phyloP scores from a whole-genome alignment of 371 early-diverging fungal species.

The Sporodiniella umbellata region DNA sequence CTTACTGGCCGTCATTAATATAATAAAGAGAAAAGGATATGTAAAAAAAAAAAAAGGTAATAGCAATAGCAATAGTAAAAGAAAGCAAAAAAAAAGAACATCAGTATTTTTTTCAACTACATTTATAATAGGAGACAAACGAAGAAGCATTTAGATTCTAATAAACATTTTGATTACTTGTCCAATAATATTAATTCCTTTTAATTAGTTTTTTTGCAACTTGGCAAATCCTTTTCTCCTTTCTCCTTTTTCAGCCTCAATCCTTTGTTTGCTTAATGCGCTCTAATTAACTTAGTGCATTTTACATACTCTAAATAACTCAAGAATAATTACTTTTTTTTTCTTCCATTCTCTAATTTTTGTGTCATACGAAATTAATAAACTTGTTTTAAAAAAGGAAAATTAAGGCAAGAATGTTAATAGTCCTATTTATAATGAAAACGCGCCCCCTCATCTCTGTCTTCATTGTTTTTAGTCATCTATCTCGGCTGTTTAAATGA shows the following conservation, averaged over 20 bases:
- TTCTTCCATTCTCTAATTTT: no score
- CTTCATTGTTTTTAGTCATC: no score
- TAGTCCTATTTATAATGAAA: no score
- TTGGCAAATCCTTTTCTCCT: not conserved
- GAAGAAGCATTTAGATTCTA: not conserved
- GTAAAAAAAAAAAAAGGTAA: conserved; percentile 3
- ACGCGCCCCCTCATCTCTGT: no score
- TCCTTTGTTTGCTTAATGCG: not conserved
- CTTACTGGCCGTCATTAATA: conserved; percentile 9
- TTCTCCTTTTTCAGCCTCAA: not conserved
- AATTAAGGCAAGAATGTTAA: no score
- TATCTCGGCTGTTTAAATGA: no score
- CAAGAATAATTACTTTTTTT: no score
- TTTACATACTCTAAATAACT: not conserved
- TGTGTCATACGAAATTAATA: no score
- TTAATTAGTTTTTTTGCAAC: not conserved
- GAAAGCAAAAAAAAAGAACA: not conserved
- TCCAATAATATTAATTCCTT: not conserved
- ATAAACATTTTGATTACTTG: not conserved
- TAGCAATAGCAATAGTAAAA: not conserved
- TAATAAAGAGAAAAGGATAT: not conserved
- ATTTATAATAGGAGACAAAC: not conserved
- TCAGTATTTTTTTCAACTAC: not conserved
- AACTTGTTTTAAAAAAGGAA: no score
- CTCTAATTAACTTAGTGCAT: not conserved